Evolutionary conservation across 2,329 filamentous ascomycete species (phyloP).

Genomic region (Zopfia rhizophila): DNA sequence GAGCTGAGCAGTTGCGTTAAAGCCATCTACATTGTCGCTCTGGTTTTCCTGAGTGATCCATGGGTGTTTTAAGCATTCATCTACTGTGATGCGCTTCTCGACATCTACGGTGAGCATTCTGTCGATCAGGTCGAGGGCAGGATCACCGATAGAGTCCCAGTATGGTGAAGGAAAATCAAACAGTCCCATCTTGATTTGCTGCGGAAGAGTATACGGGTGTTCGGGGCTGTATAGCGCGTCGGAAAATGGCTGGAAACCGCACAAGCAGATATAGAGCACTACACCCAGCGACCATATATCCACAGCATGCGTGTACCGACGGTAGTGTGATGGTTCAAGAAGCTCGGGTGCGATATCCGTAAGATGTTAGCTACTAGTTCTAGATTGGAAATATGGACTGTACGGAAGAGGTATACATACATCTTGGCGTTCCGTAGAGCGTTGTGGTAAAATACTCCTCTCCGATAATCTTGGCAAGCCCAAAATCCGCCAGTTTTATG

Average conservation of each 20-base stretch:
- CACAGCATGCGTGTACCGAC: constrained; percentile 93
- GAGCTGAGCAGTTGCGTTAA: constrained; percentile 84
- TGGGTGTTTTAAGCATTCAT: constrained; percentile 89
- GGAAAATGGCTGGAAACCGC: constrained; percentile 95
- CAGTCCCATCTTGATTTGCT: constrained; percentile 87
- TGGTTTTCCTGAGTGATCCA: constrained; percentile 74
- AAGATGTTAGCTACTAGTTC: constrained; percentile 26
- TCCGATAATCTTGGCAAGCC: constrained; percentile 96
- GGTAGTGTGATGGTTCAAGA: constrained; percentile 79
- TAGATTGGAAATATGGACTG: not conserved
- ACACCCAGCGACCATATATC: constrained; percentile 98
- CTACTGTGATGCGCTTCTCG: constrained; percentile 83
- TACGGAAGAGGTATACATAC: constrained; percentile 54
- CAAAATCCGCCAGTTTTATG: constrained; percentile 95
- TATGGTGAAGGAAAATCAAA: constrained; percentile 98
- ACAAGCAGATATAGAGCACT: constrained; percentile 95
- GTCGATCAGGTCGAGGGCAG: constrained; percentile 92
- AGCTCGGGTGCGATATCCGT: constrained; percentile 93
- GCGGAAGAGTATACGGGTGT: constrained; percentile 85
- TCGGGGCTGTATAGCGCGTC: constrained; percentile 86
- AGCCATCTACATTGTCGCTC: constrained; percentile 88
- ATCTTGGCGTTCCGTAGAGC: constrained; percentile 94
- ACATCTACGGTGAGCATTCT: constrained; percentile 92
- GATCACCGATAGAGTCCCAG: constrained; percentile 89
- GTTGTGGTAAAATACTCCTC: constrained; percentile 98